Percentiles rank a stretch among this genome's conserved stretches.
Conservation (phyloP, 2,329 filamentous ascomycete species). For the Aspergillus niger region DNA sequence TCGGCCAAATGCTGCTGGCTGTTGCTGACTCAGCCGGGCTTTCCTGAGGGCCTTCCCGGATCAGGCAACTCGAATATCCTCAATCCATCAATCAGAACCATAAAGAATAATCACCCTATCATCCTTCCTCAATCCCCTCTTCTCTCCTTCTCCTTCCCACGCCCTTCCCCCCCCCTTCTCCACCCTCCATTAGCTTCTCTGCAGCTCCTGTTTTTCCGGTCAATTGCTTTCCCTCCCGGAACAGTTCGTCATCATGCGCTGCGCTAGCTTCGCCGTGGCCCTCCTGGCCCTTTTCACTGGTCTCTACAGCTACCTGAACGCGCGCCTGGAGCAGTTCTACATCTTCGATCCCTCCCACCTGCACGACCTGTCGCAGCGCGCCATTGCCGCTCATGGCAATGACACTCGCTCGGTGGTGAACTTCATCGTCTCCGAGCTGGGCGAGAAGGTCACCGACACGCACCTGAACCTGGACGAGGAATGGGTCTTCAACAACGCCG, state of each 20-base stretch:
- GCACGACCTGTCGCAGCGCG: constrained; percentile 67
- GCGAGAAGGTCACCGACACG: constrained; percentile 47
- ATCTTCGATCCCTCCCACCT: constrained; percentile 71
- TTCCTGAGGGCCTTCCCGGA: not conserved
- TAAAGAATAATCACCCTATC: not conserved
- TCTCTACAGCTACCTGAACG: constrained; percentile 40
- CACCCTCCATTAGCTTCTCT: constrained; percentile 1
- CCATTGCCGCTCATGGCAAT: constrained; percentile 70
- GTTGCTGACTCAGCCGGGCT: not conserved
- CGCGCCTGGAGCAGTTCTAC: constrained; percentile 60
- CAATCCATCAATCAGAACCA: constrained; percentile 5
- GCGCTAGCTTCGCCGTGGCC: constrained; percentile 35
- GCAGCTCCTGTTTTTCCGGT: constrained; percentile 2
- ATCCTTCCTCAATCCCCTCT: not conserved
- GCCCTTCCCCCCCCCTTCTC: not conserved
- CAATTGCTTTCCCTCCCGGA: constrained; percentile 1
- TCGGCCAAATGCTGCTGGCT: not conserved
- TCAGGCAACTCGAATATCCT: not conserved
- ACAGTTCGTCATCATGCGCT: constrained; percentile 24
- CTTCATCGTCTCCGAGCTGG: constrained; percentile 70
- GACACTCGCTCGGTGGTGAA: constrained; percentile 69
- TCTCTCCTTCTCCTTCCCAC: not conserved
- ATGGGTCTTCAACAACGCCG: constrained; percentile 91
- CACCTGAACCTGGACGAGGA: constrained; percentile 72
- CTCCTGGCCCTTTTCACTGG: constrained; percentile 40